A percentile compares a stretch with the other conserved stretches of the same genome.
phyloP scores from a whole-genome alignment of 257 asterid species.

The Asclepias syriaca region DNA sequence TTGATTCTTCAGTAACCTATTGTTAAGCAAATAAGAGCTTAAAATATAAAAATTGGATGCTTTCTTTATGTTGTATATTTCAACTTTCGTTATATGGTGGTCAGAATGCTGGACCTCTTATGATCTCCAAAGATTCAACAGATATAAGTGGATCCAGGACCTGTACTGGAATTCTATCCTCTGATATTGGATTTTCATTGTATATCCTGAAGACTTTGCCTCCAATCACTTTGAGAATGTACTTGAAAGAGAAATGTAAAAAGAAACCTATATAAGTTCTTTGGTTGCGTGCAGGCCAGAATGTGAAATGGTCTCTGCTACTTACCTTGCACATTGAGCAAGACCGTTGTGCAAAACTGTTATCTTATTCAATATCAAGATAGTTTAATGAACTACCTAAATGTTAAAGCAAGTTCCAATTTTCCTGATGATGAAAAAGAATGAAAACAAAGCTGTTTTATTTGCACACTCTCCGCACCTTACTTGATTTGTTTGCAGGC shows the following conservation, averaged over 20 bases:
- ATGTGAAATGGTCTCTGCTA: not conserved
- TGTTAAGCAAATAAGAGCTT: not conserved
- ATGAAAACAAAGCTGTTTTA: not conserved
- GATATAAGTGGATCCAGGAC: not conserved
- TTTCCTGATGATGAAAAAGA: not conserved
- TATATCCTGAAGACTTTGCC: not conserved
- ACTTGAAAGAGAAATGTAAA: not conserved
- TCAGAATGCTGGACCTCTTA: not conserved
- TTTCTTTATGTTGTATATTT: not conserved
- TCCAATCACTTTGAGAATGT: not conserved
- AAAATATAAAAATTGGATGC: not conserved
- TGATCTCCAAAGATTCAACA: not conserved
- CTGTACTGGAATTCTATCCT: not conserved
- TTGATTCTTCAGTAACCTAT: not conserved
- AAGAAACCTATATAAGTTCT: not conserved
- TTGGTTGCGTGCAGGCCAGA: not conserved
- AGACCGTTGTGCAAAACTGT: not conserved
- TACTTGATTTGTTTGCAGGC: slow-evolving; percentile 39
- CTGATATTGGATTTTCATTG: not conserved
- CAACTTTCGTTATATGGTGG: not conserved
- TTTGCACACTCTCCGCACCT: not conserved
- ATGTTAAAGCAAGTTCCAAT: not conserved
- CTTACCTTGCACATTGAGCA: not conserved
- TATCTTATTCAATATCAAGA: not conserved
- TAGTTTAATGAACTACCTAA: not conserved